A percentile compares a stretch with the other conserved stretches of the same genome.
phyloP scores from a whole-genome alignment of 2,329 filamentous ascomycete genomes.

The Arthrobotrys musiformis region DNA sequence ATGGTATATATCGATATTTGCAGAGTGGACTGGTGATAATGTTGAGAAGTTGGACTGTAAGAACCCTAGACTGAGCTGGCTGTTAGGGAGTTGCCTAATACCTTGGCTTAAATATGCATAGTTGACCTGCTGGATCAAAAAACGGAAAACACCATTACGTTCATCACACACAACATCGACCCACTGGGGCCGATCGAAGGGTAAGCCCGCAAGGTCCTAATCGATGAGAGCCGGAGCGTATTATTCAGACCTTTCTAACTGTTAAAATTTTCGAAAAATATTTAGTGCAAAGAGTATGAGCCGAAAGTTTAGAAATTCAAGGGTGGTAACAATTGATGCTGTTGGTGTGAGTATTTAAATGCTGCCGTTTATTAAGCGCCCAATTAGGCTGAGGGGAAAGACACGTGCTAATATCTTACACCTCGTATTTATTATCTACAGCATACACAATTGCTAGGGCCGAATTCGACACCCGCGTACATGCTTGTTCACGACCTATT shows the following conservation, averaged over 20 bases:
- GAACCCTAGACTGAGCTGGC: background rate
- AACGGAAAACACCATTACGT: conserved; percentile 36
- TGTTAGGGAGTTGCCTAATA: background rate
- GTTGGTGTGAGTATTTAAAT: conserved; percentile 22
- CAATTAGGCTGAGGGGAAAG: background rate
- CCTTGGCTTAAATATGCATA: conserved; percentile 1
- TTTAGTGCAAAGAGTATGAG: conserved; percentile 39
- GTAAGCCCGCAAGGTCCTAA: background rate
- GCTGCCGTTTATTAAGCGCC: background rate
- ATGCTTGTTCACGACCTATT: conserved; percentile 25
- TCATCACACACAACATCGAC: conserved; percentile 38
- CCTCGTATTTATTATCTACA: background rate
- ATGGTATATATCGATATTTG: background rate
- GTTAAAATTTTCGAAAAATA: background rate
- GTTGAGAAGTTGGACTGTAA: conserved; percentile 47
- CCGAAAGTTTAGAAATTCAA: conserved; percentile 40
- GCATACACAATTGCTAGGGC: conserved; percentile 39
- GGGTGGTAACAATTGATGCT: conserved; percentile 35
- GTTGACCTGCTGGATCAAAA: conserved; percentile 33
- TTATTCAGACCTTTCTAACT: conserved; percentile 7
- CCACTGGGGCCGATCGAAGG: conserved; percentile 38
- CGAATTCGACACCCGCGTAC: conserved; percentile 25
- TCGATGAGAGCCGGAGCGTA: background rate
- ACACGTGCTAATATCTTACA: background rate
- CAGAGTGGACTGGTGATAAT: conserved; percentile 47